phyloP scores from a whole-genome alignment of 2,329 filamentous ascomycete species.

The Talaromyces pinophilus region DNA sequence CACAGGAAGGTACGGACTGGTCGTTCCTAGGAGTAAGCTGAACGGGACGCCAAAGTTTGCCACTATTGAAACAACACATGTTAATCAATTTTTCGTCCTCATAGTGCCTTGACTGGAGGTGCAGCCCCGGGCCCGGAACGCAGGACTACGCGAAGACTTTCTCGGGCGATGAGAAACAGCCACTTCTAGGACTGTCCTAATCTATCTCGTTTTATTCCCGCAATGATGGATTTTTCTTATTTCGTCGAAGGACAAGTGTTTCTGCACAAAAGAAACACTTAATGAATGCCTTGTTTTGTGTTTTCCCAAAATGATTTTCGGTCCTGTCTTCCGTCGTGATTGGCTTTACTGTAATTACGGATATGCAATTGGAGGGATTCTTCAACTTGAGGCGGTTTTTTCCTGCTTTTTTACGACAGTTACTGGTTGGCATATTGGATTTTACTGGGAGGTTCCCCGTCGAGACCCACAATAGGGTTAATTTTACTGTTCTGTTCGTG shows the following conservation, averaged over 20 bases:
- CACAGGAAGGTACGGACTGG: constrained; percentile 44
- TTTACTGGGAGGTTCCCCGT: constrained; percentile 4
- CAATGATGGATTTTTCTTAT: neutral
- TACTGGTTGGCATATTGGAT: constrained; percentile 12
- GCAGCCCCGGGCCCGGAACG: neutral
- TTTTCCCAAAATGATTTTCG: neutral
- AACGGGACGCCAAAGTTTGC: constrained; percentile 2
- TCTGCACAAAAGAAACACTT: neutral
- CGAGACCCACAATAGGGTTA: constrained; percentile 7
- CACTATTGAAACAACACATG: neutral
- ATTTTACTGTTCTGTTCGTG: constrained; percentile 9
- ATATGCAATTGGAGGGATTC: neutral
- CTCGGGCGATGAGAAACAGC: constrained; percentile 5
- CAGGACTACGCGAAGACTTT: neutral
- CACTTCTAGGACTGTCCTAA: neutral
- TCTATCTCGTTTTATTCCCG: neutral
- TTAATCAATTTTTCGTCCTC: constrained; percentile 12
- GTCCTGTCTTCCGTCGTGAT: neutral
- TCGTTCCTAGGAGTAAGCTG: constrained; percentile 36
- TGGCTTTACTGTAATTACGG: constrained; percentile 4
- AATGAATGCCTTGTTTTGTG: neutral
- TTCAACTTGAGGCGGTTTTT: neutral
- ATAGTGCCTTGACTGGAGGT: constrained; percentile 15
- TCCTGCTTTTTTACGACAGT: neutral
- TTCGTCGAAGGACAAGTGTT: constrained; percentile 6